phyloP scores from a whole-genome alignment of 148 eudicot species.

The Rhododendron mucronatum region DNA sequence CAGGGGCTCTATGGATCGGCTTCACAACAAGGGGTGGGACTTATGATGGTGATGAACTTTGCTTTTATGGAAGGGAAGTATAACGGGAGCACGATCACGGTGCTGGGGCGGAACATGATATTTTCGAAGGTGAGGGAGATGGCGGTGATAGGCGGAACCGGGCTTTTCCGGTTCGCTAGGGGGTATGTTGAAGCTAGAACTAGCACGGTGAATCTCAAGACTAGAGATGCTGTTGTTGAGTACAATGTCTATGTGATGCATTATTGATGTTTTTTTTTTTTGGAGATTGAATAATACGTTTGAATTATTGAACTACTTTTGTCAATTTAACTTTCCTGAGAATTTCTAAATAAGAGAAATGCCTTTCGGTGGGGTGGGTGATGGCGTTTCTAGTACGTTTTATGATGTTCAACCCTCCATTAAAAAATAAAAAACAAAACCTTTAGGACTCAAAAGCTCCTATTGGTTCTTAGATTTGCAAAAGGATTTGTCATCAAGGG shows the following conservation, averaged over 20 bases:
- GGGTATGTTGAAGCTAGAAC: constrained; percentile 33
- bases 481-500: no score
- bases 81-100: constrained; percentile 34
- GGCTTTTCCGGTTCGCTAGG: constrained; percentile 39
- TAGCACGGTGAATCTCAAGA: constrained; percentile 9
- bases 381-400: neutral
- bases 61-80: constrained; percentile 32
- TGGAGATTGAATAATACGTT: no score
- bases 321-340: neutral
- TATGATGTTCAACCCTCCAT: neutral
- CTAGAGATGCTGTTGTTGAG: constrained; percentile 30
- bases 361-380: neutral
- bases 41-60: constrained; percentile 39
- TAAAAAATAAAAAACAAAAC: no score
- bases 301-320: neutral
- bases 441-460: no score
- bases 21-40: constrained; percentile 20
- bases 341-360: no score
- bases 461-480: no score
- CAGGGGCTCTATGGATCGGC: constrained; percentile 37
- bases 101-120: constrained; percentile 32
- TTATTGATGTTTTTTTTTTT: constrained; percentile 9
- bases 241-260: constrained; percentile 35
- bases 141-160: constrained; percentile 39
- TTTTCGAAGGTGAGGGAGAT: constrained; percentile 29